Base-by-base conservation (phyloP, 495 filamentous ascomycete genomes). In the Aspergillus affinis region DNA sequence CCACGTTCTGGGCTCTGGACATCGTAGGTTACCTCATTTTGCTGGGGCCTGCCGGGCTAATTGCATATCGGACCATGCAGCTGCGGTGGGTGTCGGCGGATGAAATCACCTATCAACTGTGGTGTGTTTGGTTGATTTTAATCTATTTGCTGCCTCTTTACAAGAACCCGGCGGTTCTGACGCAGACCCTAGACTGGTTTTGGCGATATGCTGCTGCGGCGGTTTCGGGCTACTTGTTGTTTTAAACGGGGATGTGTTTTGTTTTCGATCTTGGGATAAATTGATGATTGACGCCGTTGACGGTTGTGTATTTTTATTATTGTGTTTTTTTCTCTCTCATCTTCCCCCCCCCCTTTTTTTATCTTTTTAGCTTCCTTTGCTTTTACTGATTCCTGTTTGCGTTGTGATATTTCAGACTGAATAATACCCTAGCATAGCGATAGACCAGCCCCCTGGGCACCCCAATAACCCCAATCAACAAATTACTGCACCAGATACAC, bases 1-100 rank as follows among this genome's bases (percentile, higher is more conserved):
- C 72, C 1, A 48, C 23, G 1, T 78, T 78, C 49, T 75, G 70
- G 75, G 18, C 20, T 45, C 15, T 49, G 23, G 30, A 17, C 44
- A 15, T 54, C 15, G 2, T 23, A 4, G 52, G 52, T 6, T 54
- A 44, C 21, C 18, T 54, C 15, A 10, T 54, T 5, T 30, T 49
- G 48, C 48, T 49, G 18, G 13, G 18, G 1, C 48, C 48, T 6
- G 48, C 19, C 48, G 18, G 19, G 1, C 48, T 49, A 20, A 49
- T 49, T 26, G 48, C 48, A 0, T 49, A 49, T 26, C 48, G 48
- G 23, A 49, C 48, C 13, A 49, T 49, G 9, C 48, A 49, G 18
- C 48, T 26, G 23, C 48, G 48, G 48, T 15, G 10, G 36, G 48
- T 26, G 23, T 9, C 48, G 12, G 48, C 18, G 23, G 48, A 49